Conservation (phyloP, 768 basidiomycete genomes). For the Agrocybe praecox region DNA sequence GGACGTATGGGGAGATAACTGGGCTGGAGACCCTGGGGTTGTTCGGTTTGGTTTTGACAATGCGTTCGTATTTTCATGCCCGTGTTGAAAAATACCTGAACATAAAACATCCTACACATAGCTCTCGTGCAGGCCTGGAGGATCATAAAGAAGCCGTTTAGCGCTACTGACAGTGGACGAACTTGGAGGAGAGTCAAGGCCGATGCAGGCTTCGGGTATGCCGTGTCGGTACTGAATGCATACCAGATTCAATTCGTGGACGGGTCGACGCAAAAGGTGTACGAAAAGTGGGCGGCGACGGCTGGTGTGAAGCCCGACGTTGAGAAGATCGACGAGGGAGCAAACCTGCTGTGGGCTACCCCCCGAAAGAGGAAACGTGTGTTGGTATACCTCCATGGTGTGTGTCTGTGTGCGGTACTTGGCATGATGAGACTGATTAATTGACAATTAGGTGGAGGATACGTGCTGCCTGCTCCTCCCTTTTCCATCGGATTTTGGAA, state of each 20-base stretch:
- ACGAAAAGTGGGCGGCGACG: constrained; percentile 11
- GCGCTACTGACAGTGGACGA: constrained; percentile 5
- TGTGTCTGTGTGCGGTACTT: not conserved
- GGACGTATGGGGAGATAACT: constrained; percentile 10
- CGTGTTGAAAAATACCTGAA: no score
- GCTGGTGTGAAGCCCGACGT: constrained; percentile 5
- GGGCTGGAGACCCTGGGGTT: constrained; percentile 11
- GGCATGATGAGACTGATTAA: not conserved
- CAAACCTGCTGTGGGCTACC: constrained; percentile 17
- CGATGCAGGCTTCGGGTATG: constrained; percentile 4
- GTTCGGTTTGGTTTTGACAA: constrained; percentile 6
- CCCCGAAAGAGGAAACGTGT: constrained; percentile 18
- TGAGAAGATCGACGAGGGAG: constrained; percentile 12
- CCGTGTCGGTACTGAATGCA: constrained; percentile 3
- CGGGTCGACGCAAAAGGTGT: constrained; percentile 5
- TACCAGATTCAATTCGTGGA: constrained; percentile 14
- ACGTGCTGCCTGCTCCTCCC: constrained; percentile 10
- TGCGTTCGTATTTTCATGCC: constrained; percentile 5
- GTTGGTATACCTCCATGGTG: constrained; percentile 19
- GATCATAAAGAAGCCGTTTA: constrained; percentile 10
- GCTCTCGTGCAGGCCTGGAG: constrained; percentile 6
- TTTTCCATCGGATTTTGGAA: constrained; percentile 8
- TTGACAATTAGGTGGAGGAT: constrained; percentile 17
- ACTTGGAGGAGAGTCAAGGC: constrained; percentile 14
- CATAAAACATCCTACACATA: no score